Percentiles rank a stretch among this genome's conserved stretches.
Evolutionary conservation across 2,329 filamentous ascomycete species (phyloP).

Genomic region (Botryotinia globosa): DNA sequence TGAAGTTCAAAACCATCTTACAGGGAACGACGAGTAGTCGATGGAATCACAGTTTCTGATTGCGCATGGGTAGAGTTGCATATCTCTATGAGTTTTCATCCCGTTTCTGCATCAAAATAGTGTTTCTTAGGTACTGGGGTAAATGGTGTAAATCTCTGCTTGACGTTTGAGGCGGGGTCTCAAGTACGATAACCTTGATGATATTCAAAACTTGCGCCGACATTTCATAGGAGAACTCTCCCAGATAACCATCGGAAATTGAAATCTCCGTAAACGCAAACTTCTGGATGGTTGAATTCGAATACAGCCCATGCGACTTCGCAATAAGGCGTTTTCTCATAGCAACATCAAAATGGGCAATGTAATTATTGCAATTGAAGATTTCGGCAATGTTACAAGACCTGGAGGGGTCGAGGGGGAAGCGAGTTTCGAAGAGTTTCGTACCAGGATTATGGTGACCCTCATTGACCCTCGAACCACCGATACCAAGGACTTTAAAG

Average conservation of each 20-base stretch:
- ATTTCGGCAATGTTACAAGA: slow-evolving; percentile 22
- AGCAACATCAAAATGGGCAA: not conserved
- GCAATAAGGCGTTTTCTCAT: not conserved
- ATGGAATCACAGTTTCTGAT: slow-evolving; percentile 39
- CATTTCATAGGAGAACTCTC: not conserved
- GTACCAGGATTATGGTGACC: slow-evolving; percentile 12
- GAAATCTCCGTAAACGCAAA: not conserved
- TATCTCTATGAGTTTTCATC: slow-evolving; percentile 34
- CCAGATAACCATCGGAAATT: not conserved
- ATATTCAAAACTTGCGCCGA: not conserved
- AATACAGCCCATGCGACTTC: not conserved
- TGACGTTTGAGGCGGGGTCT: slow-evolving; percentile 31
- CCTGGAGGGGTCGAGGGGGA: slow-evolving; percentile 16
- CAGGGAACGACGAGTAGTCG: slow-evolving; percentile 25
- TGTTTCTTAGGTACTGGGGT: slow-evolving; percentile 36
- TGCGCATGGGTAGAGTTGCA: slow-evolving; percentile 38
- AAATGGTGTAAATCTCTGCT: slow-evolving; percentile 30
- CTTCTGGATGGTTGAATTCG: slow-evolving; percentile 3
- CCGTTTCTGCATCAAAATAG: slow-evolving; percentile 36
- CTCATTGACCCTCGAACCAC: slow-evolving; percentile 18
- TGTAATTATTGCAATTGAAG: slow-evolving; percentile 19
- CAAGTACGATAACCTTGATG: slow-evolving; percentile 16
- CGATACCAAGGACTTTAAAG: slow-evolving; percentile 8
- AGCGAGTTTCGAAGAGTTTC: slow-evolving; percentile 23
- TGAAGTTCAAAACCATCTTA: slow-evolving; percentile 13